phyloP scores from a whole-genome alignment of 352 stramenopile genomes.

The Stramenopiles sp. region DNA sequence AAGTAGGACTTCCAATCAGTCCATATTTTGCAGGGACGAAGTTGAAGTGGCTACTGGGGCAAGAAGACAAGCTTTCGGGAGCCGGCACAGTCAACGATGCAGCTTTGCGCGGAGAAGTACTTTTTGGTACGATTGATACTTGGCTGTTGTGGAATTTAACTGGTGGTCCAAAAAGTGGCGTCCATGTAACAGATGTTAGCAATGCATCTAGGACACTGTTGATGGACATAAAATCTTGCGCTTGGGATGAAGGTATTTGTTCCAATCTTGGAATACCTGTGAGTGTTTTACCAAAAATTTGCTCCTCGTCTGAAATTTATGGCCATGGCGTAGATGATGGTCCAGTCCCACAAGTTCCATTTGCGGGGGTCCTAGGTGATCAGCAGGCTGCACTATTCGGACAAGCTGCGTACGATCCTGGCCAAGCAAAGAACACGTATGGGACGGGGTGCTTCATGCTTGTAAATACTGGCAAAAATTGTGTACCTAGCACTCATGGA shows the following conservation, averaged over 20 bases:
- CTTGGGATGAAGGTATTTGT: conserved; percentile 35
- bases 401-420: conserved; percentile 78
- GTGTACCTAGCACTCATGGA: conserved; percentile 64
- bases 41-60: conserved; percentile 84
- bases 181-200: conserved; percentile 89
- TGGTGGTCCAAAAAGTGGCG: conserved; percentile 42
- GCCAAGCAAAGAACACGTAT: conserved; percentile 96
- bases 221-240: conserved; percentile 31
- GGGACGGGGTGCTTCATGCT: conserved; percentile 96
- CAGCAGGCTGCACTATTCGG: conserved; percentile 91
- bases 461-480: conserved; percentile 86
- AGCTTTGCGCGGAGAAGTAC: conserved; percentile 35
- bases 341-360: conserved; percentile 53
- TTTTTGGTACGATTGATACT: conserved; percentile 96
- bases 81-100: conserved; percentile 34
- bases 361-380: conserved; percentile 81
- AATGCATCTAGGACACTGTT: conserved; percentile 87
- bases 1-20: conserved; percentile 81
- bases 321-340: conserved; percentile 35
- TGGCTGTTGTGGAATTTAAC: conserved; percentile 89
- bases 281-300: conserved; percentile 68
- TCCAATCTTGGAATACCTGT: conserved; percentile 57
- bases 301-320: conserved; percentile 63
- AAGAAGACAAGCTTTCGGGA: conserved; percentile 66
- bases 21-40: conserved; percentile 96